These are phyloP conservation scores for Penicillium occitanis DNA, from an alignment of 2,329 filamentous ascomycete genomes.

Conservation along the genomic window DNA sequence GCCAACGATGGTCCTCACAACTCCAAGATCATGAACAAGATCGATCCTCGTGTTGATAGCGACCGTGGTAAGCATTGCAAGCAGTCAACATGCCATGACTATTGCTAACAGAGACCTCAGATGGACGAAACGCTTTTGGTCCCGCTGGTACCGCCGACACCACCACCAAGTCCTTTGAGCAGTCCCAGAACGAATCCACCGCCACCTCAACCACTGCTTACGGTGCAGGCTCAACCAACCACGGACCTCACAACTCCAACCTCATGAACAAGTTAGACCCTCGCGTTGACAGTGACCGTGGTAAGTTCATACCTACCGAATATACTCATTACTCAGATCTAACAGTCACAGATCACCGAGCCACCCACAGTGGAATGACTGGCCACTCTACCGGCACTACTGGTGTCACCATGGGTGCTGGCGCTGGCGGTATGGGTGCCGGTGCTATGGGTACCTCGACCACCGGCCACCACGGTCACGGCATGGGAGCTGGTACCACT, in stretches of 20 bases:
- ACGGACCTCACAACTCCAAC: slow-evolving; percentile 48
- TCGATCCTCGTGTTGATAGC: slow-evolving; percentile 46
- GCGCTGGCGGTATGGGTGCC: slow-evolving; percentile 1
- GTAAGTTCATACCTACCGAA: slow-evolving; percentile 9
- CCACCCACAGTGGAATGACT: slow-evolving; percentile 11
- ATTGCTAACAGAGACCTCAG: not conserved
- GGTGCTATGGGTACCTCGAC: slow-evolving; percentile 30
- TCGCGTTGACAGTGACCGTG: slow-evolving; percentile 47
- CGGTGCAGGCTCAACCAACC: slow-evolving; percentile 27
- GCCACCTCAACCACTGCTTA: slow-evolving; percentile 8
- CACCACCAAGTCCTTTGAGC: slow-evolving; percentile 16
- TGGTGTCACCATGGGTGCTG: slow-evolving; percentile 5
- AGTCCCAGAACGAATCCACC: slow-evolving; percentile 13
- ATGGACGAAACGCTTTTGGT: slow-evolving; percentile 14
- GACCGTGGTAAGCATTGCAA: slow-evolving; percentile 20
- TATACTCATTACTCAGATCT: not conserved
- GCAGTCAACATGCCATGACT: not conserved
- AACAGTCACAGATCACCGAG: slow-evolving; percentile 7
- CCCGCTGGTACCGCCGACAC: not conserved
- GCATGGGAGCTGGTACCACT: slow-evolving; percentile 24
- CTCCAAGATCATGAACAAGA: slow-evolving; percentile 34
- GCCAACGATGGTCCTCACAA: slow-evolving; percentile 43
- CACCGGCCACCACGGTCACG: slow-evolving; percentile 31
- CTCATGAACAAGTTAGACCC: slow-evolving; percentile 53
- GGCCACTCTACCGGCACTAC: slow-evolving; percentile 11